Conservation (phyloP, 192 early-diverging fungal species). For the Lobosporangium transversale region DNA sequence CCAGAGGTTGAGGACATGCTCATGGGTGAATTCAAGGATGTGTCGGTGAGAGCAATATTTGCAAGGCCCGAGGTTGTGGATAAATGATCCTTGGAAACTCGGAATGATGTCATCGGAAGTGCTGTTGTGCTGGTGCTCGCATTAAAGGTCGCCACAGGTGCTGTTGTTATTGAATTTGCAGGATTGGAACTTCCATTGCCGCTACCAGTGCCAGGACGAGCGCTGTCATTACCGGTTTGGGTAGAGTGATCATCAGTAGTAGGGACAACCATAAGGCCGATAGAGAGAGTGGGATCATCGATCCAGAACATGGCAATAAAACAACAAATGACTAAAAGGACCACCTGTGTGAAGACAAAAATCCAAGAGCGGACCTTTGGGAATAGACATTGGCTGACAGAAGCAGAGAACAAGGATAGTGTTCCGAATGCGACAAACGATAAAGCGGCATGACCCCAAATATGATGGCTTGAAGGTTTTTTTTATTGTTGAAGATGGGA, state of each 20-base stretch:
- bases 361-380: slow-evolving; percentile 34
- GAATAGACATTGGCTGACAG: slow-evolving; percentile 41
- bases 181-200: background rate
- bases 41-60: slow-evolving; percentile 6
- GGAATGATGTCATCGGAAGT: background rate
- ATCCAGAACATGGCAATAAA: slow-evolving; percentile 55
- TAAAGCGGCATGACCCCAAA: slow-evolving; percentile 41
- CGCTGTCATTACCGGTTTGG: slow-evolving; percentile 2
- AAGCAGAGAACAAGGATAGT: slow-evolving; percentile 41
- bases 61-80: slow-evolving; percentile 2
- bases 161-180: background rate
- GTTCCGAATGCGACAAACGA: slow-evolving; percentile 49
- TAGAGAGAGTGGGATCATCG: slow-evolving; percentile 34
- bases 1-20: slow-evolving; percentile 1
- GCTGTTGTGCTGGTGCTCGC: slow-evolving; percentile 9
- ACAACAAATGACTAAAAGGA: slow-evolving; percentile 41
- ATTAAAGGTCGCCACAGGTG: background rate
- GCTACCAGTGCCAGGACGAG: background rate
- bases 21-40: slow-evolving; percentile 13
- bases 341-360: slow-evolving; percentile 43
- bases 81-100: background rate
- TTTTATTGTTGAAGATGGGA: background rate
- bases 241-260: slow-evolving; percentile 2
- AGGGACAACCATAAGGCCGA: slow-evolving; percentile 41
- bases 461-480: slow-evolving; percentile 16